A percentile compares a stretch with the other conserved stretches of the same genome.
These are phyloP conservation scores for Zymoseptoria crescenta DNA, from an alignment of 2,329 filamentous ascomycete genomes.

Conservation along the genomic window DNA sequence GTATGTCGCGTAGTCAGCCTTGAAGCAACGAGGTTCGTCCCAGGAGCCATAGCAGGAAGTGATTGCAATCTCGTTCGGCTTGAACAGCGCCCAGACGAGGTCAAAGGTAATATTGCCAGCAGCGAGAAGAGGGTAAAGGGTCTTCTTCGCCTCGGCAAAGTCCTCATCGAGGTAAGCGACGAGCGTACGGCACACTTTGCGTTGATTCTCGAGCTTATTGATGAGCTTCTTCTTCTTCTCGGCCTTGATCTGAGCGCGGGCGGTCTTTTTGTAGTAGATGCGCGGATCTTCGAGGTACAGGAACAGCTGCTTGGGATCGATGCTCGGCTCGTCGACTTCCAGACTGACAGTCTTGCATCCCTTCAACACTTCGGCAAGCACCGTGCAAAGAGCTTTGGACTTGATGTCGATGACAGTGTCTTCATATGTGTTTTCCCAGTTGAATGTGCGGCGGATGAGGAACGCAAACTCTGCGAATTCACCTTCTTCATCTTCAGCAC, in stretches of 20 bases:
- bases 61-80: slow-evolving; percentile 74
- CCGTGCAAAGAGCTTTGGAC: slow-evolving; percentile 68
- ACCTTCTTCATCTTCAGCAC: slow-evolving; percentile 54
- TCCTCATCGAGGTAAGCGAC: slow-evolving; percentile 73
- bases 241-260: slow-evolving; percentile 53
- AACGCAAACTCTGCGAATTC: slow-evolving; percentile 76
- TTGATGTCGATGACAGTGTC: slow-evolving; percentile 75
- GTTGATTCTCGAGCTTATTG: slow-evolving; percentile 51
- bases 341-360: slow-evolving; percentile 70
- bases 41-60: slow-evolving; percentile 65
- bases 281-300: slow-evolving; percentile 74
- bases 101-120: slow-evolving; percentile 84
- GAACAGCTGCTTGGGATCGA: slow-evolving; percentile 42
- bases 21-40: slow-evolving; percentile 75
- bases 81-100: slow-evolving; percentile 80
- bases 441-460: slow-evolving; percentile 72
- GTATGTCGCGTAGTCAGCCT: slow-evolving; percentile 67
- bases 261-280: slow-evolving; percentile 48
- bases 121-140: slow-evolving; percentile 70
- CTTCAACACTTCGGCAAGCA: slow-evolving; percentile 63
- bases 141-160: slow-evolving; percentile 70
- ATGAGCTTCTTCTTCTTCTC: slow-evolving; percentile 55
- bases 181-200: slow-evolving; percentile 62
- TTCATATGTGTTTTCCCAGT: slow-evolving; percentile 74
- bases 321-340: slow-evolving; percentile 68